Base-by-base conservation (phyloP, 2,329 filamentous ascomycete species). In the Chrysoporthe puriensis region DNA sequence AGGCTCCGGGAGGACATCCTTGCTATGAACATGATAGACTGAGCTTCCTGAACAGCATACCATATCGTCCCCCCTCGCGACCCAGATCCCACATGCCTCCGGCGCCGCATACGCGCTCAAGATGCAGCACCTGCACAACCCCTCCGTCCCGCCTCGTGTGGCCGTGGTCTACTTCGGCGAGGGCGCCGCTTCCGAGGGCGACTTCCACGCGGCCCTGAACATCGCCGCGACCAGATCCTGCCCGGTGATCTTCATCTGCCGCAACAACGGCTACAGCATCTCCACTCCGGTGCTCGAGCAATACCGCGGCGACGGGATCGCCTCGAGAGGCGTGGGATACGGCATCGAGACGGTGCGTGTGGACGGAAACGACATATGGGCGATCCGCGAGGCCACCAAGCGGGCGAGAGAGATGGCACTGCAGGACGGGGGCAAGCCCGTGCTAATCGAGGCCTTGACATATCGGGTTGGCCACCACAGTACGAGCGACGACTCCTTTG, bases 381-480 rank as follows among this genome's bases (percentile, higher is more conserved):
- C 92, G 0, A 90, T 94, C 0, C 84, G 90, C 14, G 88, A 91
- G 76, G 91, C 86, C 0, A 93, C 90, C 59, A 77, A 74, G 74
- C 86, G 87, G 76, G 96, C 96, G 0, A 87, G 94, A 1, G 85
- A 87, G 61, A 87, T 95, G 75, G 94, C 95, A 0, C 84, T 98
- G 3, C 83, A 91, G 66, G 89, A 92, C 56, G 93, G 92, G n/a
- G 92, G 93, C 4, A 88, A 87, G 70, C 94, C 93, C 0, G 87
- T 99, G 0, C 82, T 99, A 8, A 91, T 99, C 52, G 96, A 99
- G 80, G 94, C 94, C 66, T 97, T 99, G 92, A 95, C 92, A 34
- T 99, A 99, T 80, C 93, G 96, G n/a, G 94, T 98, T 56, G 95
- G 92, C 7, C 78, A 99, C 77, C 96, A 99, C 81, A 97, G 93